A percentile compares a stretch with the other conserved stretches of the same genome.
These are phyloP conservation scores for Botrytis squamosa DNA, from an alignment of 2,329 filamentous ascomycete species.

Conservation along the genomic window DNA sequence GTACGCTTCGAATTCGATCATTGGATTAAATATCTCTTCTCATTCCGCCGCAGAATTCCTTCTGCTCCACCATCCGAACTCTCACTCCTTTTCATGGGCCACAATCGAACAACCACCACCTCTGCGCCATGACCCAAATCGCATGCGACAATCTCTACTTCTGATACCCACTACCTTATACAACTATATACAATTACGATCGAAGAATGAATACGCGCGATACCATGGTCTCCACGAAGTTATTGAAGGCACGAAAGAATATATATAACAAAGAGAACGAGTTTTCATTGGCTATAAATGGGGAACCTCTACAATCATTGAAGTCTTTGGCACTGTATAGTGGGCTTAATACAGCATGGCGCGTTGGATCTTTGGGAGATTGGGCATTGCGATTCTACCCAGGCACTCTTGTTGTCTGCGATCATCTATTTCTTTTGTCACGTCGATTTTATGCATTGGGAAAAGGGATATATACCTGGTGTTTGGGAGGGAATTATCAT, in stretches of 20 bases:
- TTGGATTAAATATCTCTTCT: slow-evolving; percentile 39
- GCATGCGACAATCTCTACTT: slow-evolving; percentile 17
- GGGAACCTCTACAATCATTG: slow-evolving; percentile 27
- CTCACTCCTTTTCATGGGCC: slow-evolving; percentile 37
- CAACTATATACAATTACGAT: slow-evolving; percentile 30
- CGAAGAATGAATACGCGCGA: slow-evolving; percentile 30
- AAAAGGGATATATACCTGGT: slow-evolving; percentile 39
- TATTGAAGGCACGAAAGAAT: slow-evolving; percentile 38
- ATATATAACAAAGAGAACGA: slow-evolving; percentile 16
- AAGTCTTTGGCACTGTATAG: slow-evolving; percentile 35
- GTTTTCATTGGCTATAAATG: slow-evolving; percentile 23
- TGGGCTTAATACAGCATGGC: slow-evolving; percentile 35
- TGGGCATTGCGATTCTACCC: slow-evolving; percentile 31
- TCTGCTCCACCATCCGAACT: slow-evolving; percentile 38
- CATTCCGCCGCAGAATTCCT: slow-evolving; percentile 36
- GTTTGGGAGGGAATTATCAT: slow-evolving; percentile 30
- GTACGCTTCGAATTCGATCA: slow-evolving; percentile 37
- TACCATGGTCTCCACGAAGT: slow-evolving; percentile 36
- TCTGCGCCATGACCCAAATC: slow-evolving; percentile 33
- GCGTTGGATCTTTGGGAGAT: slow-evolving; percentile 32
- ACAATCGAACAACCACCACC: slow-evolving; percentile 33
- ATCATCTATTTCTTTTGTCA: slow-evolving; percentile 23
- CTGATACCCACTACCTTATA: slow-evolving; percentile 21
- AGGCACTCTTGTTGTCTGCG: slow-evolving; percentile 20
- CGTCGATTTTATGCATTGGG: slow-evolving; percentile 33